Evolutionary conservation across 2,329 filamentous ascomycete species (phyloP).

Genomic region (Eutypa lata): DNA sequence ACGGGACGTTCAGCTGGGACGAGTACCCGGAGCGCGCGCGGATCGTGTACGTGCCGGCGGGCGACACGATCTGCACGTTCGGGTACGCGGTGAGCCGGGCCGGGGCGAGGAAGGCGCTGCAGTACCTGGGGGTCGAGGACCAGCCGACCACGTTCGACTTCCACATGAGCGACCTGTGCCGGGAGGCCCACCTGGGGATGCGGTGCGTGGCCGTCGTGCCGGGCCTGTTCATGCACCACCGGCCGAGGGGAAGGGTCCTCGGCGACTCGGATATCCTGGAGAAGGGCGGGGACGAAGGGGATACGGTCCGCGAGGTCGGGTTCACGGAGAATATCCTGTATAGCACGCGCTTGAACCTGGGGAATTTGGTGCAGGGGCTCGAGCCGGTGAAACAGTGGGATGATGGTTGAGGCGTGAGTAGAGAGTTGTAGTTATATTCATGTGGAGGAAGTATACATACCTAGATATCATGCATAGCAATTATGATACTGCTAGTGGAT

Average conservation of each 20-base stretch:
- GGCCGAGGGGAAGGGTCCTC: constrained; percentile 16
- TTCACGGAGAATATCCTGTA: constrained; percentile 4
- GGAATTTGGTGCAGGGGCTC: not conserved
- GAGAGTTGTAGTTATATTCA: too few species aligned
- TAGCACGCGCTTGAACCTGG: constrained; percentile 3
- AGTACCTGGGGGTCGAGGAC: constrained; percentile 27
- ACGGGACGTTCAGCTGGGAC: too few species aligned
- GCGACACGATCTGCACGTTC: constrained; percentile 31
- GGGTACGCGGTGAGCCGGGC: constrained; percentile 29
- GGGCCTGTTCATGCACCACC: constrained; percentile 29
- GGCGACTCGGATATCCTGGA: constrained; percentile 25
- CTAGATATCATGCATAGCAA: too few species aligned
- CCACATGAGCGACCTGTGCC: constrained; percentile 31
- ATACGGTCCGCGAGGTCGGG: not conserved
- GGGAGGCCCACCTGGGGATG: constrained; percentile 15
- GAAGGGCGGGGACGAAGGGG: too few species aligned
- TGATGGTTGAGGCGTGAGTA: not conserved
- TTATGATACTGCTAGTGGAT: too few species aligned
- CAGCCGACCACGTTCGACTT: constrained; percentile 27
- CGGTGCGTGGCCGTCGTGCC: constrained; percentile 28
- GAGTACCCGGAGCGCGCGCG: constrained; percentile 13
- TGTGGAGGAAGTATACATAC: too few species aligned
- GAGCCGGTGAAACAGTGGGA: constrained; percentile 1
- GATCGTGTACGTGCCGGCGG: constrained; percentile 26
- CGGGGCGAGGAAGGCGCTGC: constrained; percentile 27